phyloP scores from a whole-genome alignment of 2,329 filamentous ascomycete genomes.

The Dactylonectria macrodidyma region DNA sequence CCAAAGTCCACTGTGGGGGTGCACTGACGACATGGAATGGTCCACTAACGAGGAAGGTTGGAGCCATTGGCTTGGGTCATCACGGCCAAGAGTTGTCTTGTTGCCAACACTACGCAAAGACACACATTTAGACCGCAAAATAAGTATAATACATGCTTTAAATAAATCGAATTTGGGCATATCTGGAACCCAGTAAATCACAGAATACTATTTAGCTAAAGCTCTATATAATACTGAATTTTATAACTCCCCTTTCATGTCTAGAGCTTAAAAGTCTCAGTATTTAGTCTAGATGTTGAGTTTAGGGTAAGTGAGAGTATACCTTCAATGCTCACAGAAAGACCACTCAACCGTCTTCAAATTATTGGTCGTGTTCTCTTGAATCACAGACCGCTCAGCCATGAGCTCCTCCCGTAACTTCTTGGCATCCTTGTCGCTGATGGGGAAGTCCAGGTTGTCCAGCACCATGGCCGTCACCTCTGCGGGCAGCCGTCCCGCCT shows the following conservation, averaged over 20 bases:
- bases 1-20: background rate
- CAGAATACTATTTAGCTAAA: too few species aligned
- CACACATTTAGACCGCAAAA: too few species aligned
- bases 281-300: too few species aligned
- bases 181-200: too few species aligned
- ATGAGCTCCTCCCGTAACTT: slow-evolving; percentile 45
- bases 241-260: background rate
- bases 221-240: too few species aligned
- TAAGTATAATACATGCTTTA: too few species aligned
- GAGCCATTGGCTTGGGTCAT: background rate
- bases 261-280: background rate
- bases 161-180: too few species aligned
- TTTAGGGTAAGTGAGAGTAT: too few species aligned
- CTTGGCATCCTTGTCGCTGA: slow-evolving; percentile 43
- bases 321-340: slow-evolving; percentile 48
- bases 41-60: slow-evolving; percentile 4
- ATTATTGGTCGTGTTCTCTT: slow-evolving; percentile 9
- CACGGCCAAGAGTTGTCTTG: background rate
- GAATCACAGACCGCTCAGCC: slow-evolving; percentile 42
- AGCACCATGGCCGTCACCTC: slow-evolving; percentile 43
- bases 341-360: slow-evolving; percentile 30
- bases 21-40: background rate
- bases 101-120: background rate
- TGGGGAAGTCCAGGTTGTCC: slow-evolving; percentile 43
- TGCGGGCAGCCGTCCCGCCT: slow-evolving; percentile 33